phyloP scores from a whole-genome alignment of 2,329 filamentous ascomycete genomes.

The Fusarium falciforme region DNA sequence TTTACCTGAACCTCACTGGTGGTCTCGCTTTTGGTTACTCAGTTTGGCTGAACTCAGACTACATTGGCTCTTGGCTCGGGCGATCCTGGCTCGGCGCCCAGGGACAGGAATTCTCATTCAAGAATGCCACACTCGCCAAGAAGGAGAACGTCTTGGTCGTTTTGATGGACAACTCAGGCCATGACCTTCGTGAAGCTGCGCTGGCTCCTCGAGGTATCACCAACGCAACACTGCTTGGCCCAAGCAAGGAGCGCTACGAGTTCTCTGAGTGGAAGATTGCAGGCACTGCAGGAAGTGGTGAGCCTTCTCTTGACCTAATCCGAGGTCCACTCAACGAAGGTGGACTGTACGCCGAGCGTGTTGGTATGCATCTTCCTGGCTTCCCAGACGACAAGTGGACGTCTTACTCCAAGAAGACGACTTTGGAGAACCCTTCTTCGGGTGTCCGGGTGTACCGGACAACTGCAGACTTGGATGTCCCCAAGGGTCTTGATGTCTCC shows the following conservation, averaged over 20 bases:
- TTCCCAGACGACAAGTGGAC: constrained; percentile 62
- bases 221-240: constrained; percentile 61
- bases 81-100: constrained; percentile 53
- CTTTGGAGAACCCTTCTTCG: constrained; percentile 57
- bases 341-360: constrained; percentile 66
- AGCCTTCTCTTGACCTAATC: constrained; percentile 64
- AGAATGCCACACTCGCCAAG: constrained; percentile 57
- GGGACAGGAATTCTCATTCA: constrained; percentile 60
- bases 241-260: constrained; percentile 40
- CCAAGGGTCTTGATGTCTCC: constrained; percentile 64
- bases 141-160: constrained; percentile 63
- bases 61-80: constrained; percentile 67
- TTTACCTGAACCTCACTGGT: constrained; percentile 64
- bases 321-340: constrained; percentile 68
- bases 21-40: constrained; percentile 68
- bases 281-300: constrained; percentile 64
- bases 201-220: constrained; percentile 63
- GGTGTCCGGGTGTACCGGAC: constrained; percentile 69
- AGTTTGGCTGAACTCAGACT: constrained; percentile 67
- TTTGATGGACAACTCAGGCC: constrained; percentile 69
- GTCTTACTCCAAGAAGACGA: constrained; percentile 44
- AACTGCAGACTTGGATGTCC: constrained; percentile 61
- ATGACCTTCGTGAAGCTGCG: constrained; percentile 63
- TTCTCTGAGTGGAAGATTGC: constrained; percentile 69
- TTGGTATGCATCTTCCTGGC: constrained; percentile 69